These are phyloP conservation scores for Phyllosticta citriasiana DNA, from an alignment of 2,329 filamentous ascomycete genomes.

Conservation along the genomic window DNA sequence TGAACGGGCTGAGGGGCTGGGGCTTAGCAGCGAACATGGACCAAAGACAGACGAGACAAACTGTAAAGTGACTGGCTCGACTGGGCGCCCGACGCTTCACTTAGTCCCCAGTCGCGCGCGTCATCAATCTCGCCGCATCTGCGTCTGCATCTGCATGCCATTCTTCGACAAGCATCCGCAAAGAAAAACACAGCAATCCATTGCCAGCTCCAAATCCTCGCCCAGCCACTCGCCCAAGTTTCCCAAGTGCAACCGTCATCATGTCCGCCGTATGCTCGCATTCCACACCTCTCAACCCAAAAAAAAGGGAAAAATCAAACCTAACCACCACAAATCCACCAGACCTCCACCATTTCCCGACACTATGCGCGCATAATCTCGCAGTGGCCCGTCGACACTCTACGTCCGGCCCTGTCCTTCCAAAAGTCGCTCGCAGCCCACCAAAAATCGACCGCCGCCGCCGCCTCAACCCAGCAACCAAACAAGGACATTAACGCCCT, in stretches of 20 bases:
- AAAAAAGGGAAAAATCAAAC: not conserved
- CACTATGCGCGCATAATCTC: slow-evolving; percentile 41
- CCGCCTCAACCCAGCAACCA: slow-evolving; percentile 21
- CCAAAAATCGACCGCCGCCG: slow-evolving; percentile 13
- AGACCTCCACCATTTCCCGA: slow-evolving; percentile 25
- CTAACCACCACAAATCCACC: not conserved
- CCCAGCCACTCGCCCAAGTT: not conserved
- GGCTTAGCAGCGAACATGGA: no score
- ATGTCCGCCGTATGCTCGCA: slow-evolving; percentile 5
- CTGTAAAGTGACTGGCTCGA: no score
- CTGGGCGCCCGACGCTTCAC: not conserved
- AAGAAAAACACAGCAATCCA: not conserved
- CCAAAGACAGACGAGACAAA: no score
- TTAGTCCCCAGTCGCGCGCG: not conserved
- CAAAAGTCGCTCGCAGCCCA: slow-evolving; percentile 34
- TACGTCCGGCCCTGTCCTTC: slow-evolving; percentile 40
- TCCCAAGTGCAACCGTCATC: not conserved
- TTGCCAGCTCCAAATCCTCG: not conserved
- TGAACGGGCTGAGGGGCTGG: no score
- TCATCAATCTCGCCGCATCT: not conserved
- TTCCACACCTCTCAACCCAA: not conserved
- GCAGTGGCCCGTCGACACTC: slow-evolving; percentile 41
- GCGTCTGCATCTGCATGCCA: not conserved
- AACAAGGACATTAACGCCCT: slow-evolving; percentile 46
- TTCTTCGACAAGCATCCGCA: not conserved